A percentile compares a stretch with the other conserved stretches of the same genome.
Conservation (phyloP, 345 rosid genomes). For the Sisymbrium irio region DNA sequence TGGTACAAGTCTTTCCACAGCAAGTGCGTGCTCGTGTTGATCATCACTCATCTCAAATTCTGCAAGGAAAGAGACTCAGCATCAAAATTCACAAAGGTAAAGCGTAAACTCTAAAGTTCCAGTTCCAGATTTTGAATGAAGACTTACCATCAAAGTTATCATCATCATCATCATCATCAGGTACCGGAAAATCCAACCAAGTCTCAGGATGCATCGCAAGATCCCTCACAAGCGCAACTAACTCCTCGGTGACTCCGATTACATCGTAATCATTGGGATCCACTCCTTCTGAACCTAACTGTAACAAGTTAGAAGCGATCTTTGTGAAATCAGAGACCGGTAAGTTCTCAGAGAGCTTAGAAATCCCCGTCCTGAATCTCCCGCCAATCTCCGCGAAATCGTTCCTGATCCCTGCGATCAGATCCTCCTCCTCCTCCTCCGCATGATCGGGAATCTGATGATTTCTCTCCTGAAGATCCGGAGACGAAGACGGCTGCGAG, state of each 20-base stretch:
- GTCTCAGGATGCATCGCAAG: constrained; percentile 84
- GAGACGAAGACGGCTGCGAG: constrained; percentile 44
- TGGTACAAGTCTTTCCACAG: constrained; percentile 66
- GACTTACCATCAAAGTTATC: constrained; percentile 61
- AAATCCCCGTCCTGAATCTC: constrained; percentile 49
- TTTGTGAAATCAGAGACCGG: constrained; percentile 44
- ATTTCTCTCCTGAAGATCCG: constrained; percentile 24
- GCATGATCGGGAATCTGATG: constrained; percentile 17
- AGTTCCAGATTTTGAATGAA: too few species aligned
- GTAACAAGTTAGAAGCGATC: constrained; percentile 47
- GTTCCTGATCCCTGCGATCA: constrained; percentile 29
- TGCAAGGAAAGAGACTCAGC: constrained; percentile 20
- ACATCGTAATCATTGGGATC: constrained; percentile 27
- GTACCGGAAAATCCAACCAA: constrained; percentile 87
- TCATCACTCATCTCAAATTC: constrained; percentile 76
- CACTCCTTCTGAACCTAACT: constrained; percentile 41
- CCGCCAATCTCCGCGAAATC: constrained; percentile 50
- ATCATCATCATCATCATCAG: constrained; percentile 58
- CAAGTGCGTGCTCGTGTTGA: constrained; percentile 74
- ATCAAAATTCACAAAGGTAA: constrained; percentile 1
- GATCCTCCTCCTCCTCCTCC: constrained; percentile 38
- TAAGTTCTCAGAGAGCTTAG: constrained; percentile 70
- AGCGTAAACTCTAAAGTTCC: too few species aligned
- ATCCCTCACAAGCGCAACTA: constrained; percentile 63
- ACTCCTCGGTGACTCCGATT: constrained; percentile 72